Evolutionary conservation across 768 basidiomycete genomes (phyloP), one percentile per base, ranked within the genome.

Genomic region (Mycena sanguinolenta): DNA sequence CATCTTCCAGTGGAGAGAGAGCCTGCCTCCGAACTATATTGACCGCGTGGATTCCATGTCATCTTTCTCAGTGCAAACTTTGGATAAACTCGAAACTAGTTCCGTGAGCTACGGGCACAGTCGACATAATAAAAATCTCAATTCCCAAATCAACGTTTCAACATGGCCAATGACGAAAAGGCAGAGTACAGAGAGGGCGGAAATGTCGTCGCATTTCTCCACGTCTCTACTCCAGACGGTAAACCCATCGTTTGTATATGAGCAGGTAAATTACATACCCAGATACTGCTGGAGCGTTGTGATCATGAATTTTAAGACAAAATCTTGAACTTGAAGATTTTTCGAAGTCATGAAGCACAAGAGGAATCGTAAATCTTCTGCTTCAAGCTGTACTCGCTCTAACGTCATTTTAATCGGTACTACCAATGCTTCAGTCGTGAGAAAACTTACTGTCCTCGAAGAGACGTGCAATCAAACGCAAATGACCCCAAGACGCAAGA

Each of bases 241-340:
- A 44, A 44, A 44, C 42, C 6, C 8, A 44, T 44, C 21, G 42
- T 17, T 5, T 17, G 42, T 27, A 21, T 27, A 10, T 28, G 14
- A 52, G 50, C 14, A 7, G 25, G 13, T 13, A 14, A 27, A 28
- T 12, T 27, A 46, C 57, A 7, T 52, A 23, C 57, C 46, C 17
- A 59, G 23, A 21, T 66, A 59, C 5, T n/a, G 30, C 13, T 58
- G 46, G 25, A 66, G 46, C 12, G 44, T 21, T 6, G 36, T 28
- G 5, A 58, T 58, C 64, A 65, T 59, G 57, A 38, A 59, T 25
- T 52, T 66, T 34, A 59, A 16, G 6, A 59, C 34, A 46, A 50
- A 66, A n/a, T 66, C 57, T 28, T 66, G 65, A 23, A 66, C 46
- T 13, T 52, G 57, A 3, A 34, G 1, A 10, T 39, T 32, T 14